Evolutionary conservation across 352 stramenopile species (phyloP), one percentile per base, ranked within the genome.

Genomic region (Pythium volutum): DNA sequence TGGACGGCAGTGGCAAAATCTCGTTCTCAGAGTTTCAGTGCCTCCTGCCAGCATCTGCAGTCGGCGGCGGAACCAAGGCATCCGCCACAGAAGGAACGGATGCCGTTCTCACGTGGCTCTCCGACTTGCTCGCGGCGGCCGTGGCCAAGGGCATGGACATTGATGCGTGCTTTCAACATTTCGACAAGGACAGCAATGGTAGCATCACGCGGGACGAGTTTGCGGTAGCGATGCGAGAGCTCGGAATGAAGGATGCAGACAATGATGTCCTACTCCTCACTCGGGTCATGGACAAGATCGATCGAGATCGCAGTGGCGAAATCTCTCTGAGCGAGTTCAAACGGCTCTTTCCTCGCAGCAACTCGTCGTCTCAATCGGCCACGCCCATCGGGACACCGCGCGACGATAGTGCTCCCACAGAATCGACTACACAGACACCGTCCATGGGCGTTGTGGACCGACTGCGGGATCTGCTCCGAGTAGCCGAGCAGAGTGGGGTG

Each of bases 161-260:
- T 8, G 65, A 77, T 1, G 69, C 71, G n/a, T 90, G 81, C 54
- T 93, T 93, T 49, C 41, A 48, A 0, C 87, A 96, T 48, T 96
- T 96, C 62, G 88, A 96, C 66, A 93, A 89, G 52, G 81, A 96
- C 62, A 65, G 71, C 6, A 86, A 83, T 18, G 79, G 82, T 3
- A 75, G 64, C 2, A 81, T 96, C 47, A 84, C 73, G 3, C 67
- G 73, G 25, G 60, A 71, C 12, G 87, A 93, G 57, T 92, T 96
- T 23, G 46, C 75, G 18, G 50, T 62, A 5, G 74, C 67, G 5
- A 85, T 95, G 68, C 55, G 59, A 16, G 77, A 88, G 45, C 60
- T 94, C 16, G 78, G 72, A 0, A 60, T 93, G 36, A 53, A 69
- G 11, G 46, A n/a, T 22, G 45, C 36, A 10, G 26, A 55, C 34